These are phyloP conservation scores for Guillardia theta DNA, from an alignment of 78 protist species.

Conservation along the genomic window DNA sequence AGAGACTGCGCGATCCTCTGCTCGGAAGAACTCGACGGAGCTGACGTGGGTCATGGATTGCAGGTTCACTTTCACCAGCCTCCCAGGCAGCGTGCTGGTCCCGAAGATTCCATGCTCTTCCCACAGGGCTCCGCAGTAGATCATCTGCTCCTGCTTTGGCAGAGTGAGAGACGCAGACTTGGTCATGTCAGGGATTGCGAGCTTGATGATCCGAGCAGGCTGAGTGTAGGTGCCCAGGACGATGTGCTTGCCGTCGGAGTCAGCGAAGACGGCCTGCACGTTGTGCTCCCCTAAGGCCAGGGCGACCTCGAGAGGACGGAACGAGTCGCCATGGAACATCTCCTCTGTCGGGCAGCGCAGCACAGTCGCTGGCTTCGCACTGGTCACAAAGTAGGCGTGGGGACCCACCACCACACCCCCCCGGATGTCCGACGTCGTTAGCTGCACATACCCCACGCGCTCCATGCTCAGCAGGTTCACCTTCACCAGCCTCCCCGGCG, in stretches of 20 bases:
- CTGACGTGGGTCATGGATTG: background rate
- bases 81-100: background rate
- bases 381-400: background rate
- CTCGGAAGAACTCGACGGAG: background rate
- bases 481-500: background rate
- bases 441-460: background rate
- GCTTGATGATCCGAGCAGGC: background rate
- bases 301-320: background rate
- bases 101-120: background rate
- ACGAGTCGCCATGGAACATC: background rate
- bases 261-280: background rate
- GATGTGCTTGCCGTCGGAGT: background rate
- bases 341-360: background rate
- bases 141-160: background rate
- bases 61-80: background rate
- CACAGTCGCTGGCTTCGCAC: background rate
- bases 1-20: background rate
- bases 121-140: background rate
- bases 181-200: background rate
- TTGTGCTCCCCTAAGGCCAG: constrained; percentile 13
- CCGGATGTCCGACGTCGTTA: background rate
- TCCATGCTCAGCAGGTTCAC: background rate
- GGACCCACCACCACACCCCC: background rate
- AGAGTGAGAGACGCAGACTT: background rate
- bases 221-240: constrained; percentile 1